Conservation (phyloP, 2,329 filamentous ascomycete species). For the Aspergillus sojae region DNA sequence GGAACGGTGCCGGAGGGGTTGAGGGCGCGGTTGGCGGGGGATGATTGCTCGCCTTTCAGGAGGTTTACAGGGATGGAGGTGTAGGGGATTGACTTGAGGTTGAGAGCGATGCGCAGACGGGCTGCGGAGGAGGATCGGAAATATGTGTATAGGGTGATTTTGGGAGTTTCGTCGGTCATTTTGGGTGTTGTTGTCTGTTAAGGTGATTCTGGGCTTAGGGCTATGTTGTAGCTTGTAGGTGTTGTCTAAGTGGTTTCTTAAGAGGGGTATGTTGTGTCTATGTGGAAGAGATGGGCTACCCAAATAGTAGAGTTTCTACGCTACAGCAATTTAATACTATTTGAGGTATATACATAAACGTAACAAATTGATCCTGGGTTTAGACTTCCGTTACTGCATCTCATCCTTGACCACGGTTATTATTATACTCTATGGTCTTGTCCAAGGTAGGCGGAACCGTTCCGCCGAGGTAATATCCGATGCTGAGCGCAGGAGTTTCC, state of each 20-base stretch:
- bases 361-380: not conserved
- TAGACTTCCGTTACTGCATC: not conserved
- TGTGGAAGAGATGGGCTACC: not conserved
- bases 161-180: constrained; percentile 21
- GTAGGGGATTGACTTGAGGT: constrained; percentile 57
- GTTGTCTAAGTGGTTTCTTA: not conserved
- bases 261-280: not conserved
- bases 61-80: constrained; percentile 56
- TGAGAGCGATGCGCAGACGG: constrained; percentile 62
- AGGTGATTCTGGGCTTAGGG: not conserved
- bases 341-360: not conserved
- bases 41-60: constrained; percentile 56
- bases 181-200: constrained; percentile 6
- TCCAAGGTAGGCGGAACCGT: constrained; percentile 16
- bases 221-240: not conserved
- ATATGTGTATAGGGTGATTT: constrained; percentile 58
- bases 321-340: not conserved
- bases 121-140: constrained; percentile 66
- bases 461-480: constrained; percentile 20
- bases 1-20: constrained; percentile 62
- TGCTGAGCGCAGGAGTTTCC: constrained; percentile 19
- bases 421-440: not conserved
- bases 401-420: not conserved
- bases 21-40: constrained; percentile 47
- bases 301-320: not conserved